These are phyloP conservation scores for Phytophthora pisi DNA, from an alignment of 352 stramenopile genomes.

Conservation along the genomic window DNA sequence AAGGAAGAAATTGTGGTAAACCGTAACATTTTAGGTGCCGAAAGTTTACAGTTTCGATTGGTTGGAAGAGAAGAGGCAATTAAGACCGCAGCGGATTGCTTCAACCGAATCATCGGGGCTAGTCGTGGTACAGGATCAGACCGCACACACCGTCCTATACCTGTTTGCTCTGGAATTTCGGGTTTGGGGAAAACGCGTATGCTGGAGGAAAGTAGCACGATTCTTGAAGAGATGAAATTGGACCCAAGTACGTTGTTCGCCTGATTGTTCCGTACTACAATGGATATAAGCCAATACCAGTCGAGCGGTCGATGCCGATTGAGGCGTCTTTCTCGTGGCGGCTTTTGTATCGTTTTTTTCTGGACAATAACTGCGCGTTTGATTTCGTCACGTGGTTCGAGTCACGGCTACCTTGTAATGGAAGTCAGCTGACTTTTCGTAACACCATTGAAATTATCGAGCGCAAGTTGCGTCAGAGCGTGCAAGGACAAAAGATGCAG, in stretches of 20 bases:
- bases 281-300: not conserved
- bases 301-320: not conserved
- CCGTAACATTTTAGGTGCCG: slow-evolving; percentile 7
- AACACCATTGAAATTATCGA: not conserved
- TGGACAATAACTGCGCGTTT: not conserved
- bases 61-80: slow-evolving; percentile 21
- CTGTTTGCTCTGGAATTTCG: slow-evolving; percentile 44
- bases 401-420: not conserved
- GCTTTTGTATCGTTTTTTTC: not conserved
- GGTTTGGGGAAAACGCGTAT: slow-evolving; percentile 43
- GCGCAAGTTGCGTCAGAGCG: not conserved
- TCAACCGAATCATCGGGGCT: slow-evolving; percentile 10
- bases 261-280: not conserved
- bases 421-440: not conserved
- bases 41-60: slow-evolving; percentile 23
- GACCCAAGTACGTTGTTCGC: not conserved
- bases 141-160: slow-evolving; percentile 22
- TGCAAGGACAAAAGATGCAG: not conserved
- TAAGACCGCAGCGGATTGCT: slow-evolving; percentile 6
- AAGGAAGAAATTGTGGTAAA: slow-evolving; percentile 6
- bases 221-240: not conserved
- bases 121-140: slow-evolving; percentile 17
- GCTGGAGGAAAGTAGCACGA: slow-evolving; percentile 33
- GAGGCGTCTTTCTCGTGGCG: not conserved
- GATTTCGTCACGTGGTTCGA: not conserved